Conservation (phyloP, 352 stramenopile species). For the Pythium coloratum region DNA sequence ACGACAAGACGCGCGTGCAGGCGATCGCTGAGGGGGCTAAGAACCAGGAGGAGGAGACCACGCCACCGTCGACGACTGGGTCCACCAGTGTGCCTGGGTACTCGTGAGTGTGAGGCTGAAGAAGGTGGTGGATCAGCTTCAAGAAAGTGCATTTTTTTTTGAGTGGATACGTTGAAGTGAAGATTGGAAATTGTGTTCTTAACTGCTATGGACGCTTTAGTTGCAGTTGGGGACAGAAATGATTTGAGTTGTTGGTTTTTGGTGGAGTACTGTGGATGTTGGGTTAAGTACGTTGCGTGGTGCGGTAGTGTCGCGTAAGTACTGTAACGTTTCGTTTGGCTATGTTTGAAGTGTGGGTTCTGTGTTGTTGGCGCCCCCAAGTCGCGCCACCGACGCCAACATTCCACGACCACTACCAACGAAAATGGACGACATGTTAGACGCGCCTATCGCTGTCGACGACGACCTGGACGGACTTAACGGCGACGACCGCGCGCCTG, state of each 20-base stretch:
- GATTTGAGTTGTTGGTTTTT: neutral
- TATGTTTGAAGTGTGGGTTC: constrained; percentile 4
- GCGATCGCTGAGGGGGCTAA: constrained; percentile 61
- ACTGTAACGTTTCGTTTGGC: neutral
- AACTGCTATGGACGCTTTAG: neutral
- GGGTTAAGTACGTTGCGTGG: neutral
- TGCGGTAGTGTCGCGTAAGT: neutral
- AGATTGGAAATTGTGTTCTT: neutral
- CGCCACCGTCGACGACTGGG: constrained; percentile 31
- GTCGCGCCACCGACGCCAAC: neutral
- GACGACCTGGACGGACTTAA: constrained; percentile 27
- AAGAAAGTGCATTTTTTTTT: neutral
- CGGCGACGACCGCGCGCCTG: constrained; percentile 1
- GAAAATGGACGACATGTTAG: constrained; percentile 26
- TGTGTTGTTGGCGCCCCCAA: constrained; percentile 12
- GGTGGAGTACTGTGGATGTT: neutral
- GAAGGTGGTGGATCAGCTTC: neutral
- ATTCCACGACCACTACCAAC: neutral
- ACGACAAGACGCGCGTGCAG: constrained; percentile 41
- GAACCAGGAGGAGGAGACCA: constrained; percentile 71
- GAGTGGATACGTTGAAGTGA: neutral
- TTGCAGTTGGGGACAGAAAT: neutral
- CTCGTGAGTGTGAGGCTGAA: neutral
- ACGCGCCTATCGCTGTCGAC: constrained; percentile 22
- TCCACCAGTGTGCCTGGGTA: neutral